phyloP scores from a whole-genome alignment of 2,329 filamentous ascomycete genomes.

The Fusarium subglutinans region DNA sequence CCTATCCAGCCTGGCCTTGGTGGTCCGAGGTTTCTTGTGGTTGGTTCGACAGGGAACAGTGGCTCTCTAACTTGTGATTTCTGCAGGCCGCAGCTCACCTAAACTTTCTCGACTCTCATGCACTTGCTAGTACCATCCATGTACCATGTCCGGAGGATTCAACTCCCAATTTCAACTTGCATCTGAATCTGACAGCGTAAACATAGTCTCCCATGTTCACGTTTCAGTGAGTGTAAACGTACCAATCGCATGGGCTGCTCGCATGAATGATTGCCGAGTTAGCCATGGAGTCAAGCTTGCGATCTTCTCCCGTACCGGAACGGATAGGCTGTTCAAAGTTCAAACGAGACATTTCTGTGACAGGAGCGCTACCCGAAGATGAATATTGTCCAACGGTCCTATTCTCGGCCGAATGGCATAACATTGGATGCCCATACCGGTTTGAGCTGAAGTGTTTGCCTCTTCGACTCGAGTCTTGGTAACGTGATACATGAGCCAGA shows the following conservation, averaged over 20 bases:
- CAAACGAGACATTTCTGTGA: constrained; percentile 9
- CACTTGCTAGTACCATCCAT: constrained; percentile 8
- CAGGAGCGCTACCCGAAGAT: constrained; percentile 18
- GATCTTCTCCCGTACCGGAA: neutral
- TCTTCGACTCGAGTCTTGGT: neutral
- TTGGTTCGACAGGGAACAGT: constrained; percentile 22
- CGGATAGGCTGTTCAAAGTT: neutral
- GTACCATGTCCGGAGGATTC: constrained; percentile 20
- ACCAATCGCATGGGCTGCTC: constrained; percentile 15
- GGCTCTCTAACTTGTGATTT: constrained; percentile 25
- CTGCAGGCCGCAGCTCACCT: neutral
- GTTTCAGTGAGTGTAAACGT: neutral
- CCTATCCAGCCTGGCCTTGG: constrained; percentile 15
- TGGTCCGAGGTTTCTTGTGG: constrained; percentile 24
- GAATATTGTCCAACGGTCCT: constrained; percentile 31
- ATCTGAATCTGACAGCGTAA: constrained; percentile 4
- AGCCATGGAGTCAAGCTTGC: constrained; percentile 13
- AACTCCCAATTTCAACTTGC: constrained; percentile 12
- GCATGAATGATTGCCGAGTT: constrained; percentile 22
- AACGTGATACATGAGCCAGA: neutral
- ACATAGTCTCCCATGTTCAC: constrained; percentile 7
- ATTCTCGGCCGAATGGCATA: constrained; percentile 33
- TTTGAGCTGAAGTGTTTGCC: neutral
- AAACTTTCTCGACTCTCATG: neutral
- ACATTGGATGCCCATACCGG: neutral